Evolutionary conservation across 345 rosid genomes (phyloP).

Genomic region (Psidium guajava): DNA sequence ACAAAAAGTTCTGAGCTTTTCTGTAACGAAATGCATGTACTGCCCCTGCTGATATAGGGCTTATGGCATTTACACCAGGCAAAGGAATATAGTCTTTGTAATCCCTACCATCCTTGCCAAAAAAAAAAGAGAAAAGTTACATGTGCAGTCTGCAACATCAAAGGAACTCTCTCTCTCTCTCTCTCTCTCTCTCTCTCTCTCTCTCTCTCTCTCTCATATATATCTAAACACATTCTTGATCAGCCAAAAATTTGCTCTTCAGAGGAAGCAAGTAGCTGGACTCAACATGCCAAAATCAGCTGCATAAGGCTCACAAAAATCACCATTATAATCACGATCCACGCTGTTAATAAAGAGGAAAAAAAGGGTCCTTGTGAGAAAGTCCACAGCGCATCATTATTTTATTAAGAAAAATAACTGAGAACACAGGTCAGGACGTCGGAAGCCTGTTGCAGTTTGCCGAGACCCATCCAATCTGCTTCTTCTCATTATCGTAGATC

Average conservation of each 20-base stretch:
- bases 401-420: neutral
- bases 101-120: neutral
- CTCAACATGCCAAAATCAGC: neutral
- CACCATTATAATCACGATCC: conserved; percentile 25
- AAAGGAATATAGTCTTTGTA: neutral
- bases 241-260: neutral
- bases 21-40: neutral
- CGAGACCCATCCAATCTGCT: conserved; percentile 62
- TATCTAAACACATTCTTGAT: neutral
- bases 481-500: conserved; percentile 67
- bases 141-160: neutral
- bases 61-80: neutral
- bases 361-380: conserved; percentile 11
- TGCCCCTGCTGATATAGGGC: neutral
- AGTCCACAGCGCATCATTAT: neutral
- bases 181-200: neutral
- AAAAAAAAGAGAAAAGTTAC: neutral
- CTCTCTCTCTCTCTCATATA: neutral
- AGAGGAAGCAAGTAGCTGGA: neutral
- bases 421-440: conserved; percentile 34
- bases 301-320: conserved; percentile 24
- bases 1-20: neutral
- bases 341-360: conserved; percentile 32
- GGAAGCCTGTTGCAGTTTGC: conserved; percentile 46
- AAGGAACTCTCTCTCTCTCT: neutral